A percentile compares a stretch with the other conserved stretches of the same genome.
These are phyloP conservation scores for Tetrapyrgos nigripes DNA, from an alignment of 1,284 basidiomycete genomes.

Conservation along the genomic window DNA sequence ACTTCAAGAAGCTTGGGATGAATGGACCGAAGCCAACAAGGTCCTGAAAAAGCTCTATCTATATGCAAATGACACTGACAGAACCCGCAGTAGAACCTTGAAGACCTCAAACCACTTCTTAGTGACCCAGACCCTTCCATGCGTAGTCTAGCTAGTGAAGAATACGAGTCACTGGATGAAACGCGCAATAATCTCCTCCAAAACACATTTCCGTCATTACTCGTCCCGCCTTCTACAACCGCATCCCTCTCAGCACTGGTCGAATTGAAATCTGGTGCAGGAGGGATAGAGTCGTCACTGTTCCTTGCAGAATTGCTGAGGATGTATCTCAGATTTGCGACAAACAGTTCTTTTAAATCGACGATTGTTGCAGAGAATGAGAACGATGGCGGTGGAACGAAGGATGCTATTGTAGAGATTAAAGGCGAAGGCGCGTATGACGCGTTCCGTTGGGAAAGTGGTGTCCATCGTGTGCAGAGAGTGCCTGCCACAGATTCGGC, in stretches of 20 bases:
- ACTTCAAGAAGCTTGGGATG: constrained; percentile 35
- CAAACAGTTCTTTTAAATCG: constrained; percentile 55
- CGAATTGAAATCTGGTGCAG: constrained; percentile 93
- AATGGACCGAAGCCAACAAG: constrained; percentile 34
- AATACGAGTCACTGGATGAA: constrained; percentile 60
- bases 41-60: constrained; percentile 25
- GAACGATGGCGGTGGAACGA: constrained; percentile 70
- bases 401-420: constrained; percentile 87
- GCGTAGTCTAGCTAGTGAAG: constrained; percentile 78
- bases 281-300: constrained; percentile 88
- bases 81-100: constrained; percentile 59
- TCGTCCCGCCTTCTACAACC: constrained; percentile 77
- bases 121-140: constrained; percentile 81
- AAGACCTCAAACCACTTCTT: constrained; percentile 69
- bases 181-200: constrained; percentile 57
- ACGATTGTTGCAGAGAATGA: constrained; percentile 61
- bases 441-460: constrained; percentile 87
- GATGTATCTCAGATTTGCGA: constrained; percentile 85
- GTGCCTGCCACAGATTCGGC: constrained; percentile 90
- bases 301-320: constrained; percentile 83
- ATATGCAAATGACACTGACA: not conserved
- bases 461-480: constrained; percentile 95
- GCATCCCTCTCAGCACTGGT: constrained; percentile 78
- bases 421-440: constrained; percentile 85
- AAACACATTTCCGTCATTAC: constrained; percentile 67